Conservation (phyloP, 306 rosid genomes). For the Morella rubra region DNA sequence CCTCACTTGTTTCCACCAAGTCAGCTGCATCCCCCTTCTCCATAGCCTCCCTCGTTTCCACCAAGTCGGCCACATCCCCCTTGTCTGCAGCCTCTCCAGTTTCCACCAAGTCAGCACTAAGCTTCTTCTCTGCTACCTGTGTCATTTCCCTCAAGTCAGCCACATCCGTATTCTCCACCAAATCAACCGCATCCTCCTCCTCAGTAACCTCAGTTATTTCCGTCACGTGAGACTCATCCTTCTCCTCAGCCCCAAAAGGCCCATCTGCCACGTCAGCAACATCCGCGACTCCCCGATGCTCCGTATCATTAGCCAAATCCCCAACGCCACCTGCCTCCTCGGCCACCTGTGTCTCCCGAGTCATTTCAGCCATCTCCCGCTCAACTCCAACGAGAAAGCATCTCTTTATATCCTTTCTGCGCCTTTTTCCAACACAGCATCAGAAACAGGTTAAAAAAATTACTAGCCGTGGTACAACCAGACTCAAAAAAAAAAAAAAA, state of each 20-base stretch:
- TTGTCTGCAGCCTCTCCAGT: background rate
- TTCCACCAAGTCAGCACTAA: background rate
- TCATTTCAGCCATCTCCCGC: background rate
- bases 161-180: background rate
- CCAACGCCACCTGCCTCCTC: slow-evolving; percentile 1
- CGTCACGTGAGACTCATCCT: too few species aligned
- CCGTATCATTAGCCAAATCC: slow-evolving; percentile 11
- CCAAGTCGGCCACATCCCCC: background rate
- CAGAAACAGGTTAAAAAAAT: background rate
- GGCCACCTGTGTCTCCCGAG: background rate
- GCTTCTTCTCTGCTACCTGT: background rate
- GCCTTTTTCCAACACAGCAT: background rate
- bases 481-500: background rate
- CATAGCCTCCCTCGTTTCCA: background rate
- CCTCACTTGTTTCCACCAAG: background rate
- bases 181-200: background rate
- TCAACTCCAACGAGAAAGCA: background rate
- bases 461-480: background rate
- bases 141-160: slow-evolving; percentile 20
- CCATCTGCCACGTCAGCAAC: slow-evolving; percentile 10
- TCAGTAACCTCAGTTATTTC: background rate
- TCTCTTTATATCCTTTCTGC: background rate
- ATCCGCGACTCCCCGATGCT: slow-evolving; percentile 3
- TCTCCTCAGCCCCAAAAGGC: too few species aligned
- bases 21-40: slow-evolving; percentile 6